Evolutionary conservation across 2,329 filamentous ascomycete species (phyloP).

Genomic region (Apiospora arundinis): DNA sequence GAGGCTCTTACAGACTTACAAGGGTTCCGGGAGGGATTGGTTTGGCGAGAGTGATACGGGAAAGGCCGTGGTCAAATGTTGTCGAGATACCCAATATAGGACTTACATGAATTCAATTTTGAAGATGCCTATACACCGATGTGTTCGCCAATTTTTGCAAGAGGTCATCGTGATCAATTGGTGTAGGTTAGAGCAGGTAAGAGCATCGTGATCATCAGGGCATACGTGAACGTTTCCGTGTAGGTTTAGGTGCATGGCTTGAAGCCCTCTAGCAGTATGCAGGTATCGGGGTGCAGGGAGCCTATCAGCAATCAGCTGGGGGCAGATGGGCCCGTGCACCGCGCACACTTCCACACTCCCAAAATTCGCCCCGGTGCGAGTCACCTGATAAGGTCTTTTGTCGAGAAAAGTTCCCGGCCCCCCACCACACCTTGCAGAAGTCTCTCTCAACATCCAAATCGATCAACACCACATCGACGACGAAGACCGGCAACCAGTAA

Average conservation of each 20-base stretch:
- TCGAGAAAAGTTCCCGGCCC: constrained; percentile 16
- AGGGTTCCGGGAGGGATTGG: not conserved
- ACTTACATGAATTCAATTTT: not conserved
- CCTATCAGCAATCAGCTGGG: constrained; percentile 9
- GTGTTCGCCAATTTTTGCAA: not conserved
- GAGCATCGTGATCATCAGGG: not conserved
- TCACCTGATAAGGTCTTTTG: constrained; percentile 19
- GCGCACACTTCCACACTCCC: constrained; percentile 19
- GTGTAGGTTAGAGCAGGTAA: not conserved
- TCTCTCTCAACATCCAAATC: constrained; percentile 47
- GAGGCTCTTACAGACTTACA: not conserved
- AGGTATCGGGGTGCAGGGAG: not conserved
- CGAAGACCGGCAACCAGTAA: constrained; percentile 66
- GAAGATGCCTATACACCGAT: not conserved
- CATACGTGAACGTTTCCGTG: not conserved
- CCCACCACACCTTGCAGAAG: constrained; percentile 31
- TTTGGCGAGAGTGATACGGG: not conserved
- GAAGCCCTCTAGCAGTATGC: constrained; percentile 8
- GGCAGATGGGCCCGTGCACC: not conserved
- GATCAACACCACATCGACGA: constrained; percentile 45
- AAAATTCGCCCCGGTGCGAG: constrained; percentile 11
- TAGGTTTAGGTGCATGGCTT: not conserved
- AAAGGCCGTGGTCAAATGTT: not conserved
- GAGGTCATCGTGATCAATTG: not conserved
- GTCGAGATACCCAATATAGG: not conserved